Base-by-base conservation (phyloP, 805 yeast species). In the Zygoascus biomembranicola region DNA sequence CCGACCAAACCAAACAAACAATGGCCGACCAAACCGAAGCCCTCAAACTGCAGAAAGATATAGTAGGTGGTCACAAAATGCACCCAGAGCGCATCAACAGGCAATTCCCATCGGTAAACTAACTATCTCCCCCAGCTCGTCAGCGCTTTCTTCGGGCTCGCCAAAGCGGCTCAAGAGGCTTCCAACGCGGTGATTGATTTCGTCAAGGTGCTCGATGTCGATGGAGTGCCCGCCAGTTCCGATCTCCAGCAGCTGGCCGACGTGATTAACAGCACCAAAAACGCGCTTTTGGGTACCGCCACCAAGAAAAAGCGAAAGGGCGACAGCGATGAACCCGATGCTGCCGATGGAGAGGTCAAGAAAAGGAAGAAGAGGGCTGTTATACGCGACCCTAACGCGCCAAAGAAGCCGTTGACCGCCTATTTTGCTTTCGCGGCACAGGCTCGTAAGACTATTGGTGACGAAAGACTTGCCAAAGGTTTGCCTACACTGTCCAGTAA, bases 371-470 rank as follows among this genome's bases (percentile, higher is more conserved):
- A 72, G 63, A 76, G 74, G 62, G 75, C 32, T 5, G 35, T 26
- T 11, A 14, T 19, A 23, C 31, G 71, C 61, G 98, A 92, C 70
- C 97, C 97, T 51, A 84, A 87, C 64, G 97, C 96, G 46, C 99
- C 99, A 55, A 89, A 87, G 76, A 90, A 90, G 65, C 98, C 99
- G 14, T 75, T 88, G 64, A 90, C 97, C 20, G 85, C 87, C 46
- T 90, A 82, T 73, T 87, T 92, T 69, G 78, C 82, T 43, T 92
- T 82, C 70, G 82, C 88, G 51, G 83, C 85, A 59, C 82, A 80
- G 59, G 79, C 82, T 59, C 82, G 96, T 64, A 85, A 84, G 57
- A 73, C 77, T 41, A 77, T 90, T 57, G 80, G 84, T 53, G 83
- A 79, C 52, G 90, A 86, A 57, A 79, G 95, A 64, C 77, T 73